A percentile compares a stretch with the other conserved stretches of the same genome.
Conservation (phyloP, 805 yeast genomes). For the Candida sanyiensis region DNA sequence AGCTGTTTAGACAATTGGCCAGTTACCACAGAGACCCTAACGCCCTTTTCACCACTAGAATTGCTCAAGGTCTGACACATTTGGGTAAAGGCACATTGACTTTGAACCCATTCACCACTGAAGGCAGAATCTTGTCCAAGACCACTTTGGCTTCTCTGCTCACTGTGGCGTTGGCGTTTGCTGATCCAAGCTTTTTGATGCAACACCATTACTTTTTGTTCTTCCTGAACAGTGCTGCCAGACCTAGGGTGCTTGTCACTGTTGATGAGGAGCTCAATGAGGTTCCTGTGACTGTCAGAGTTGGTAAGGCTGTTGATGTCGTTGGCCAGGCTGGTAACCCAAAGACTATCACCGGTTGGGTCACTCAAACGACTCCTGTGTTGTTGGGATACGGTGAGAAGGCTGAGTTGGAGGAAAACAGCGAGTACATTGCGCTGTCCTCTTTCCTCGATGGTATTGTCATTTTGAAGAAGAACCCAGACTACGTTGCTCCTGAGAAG, state of each 20-base stretch:
- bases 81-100: constrained; percentile 95
- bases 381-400: constrained; percentile 89
- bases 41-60: constrained; percentile 84
- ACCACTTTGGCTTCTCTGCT: constrained; percentile 86
- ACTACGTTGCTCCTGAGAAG: constrained; percentile 57
- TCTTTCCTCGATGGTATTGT: constrained; percentile 89
- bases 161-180: constrained; percentile 75
- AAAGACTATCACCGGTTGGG: constrained; percentile 99
- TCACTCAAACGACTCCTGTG: constrained; percentile 97
- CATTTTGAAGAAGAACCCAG: constrained; percentile 86
- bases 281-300: constrained; percentile 91
- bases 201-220: constrained; percentile 80
- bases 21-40: constrained; percentile 90
- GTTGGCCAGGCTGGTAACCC: constrained; percentile 99
- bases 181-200: constrained; percentile 83
- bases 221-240: constrained; percentile 80
- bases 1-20: constrained; percentile 89
- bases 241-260: constrained; percentile 89
- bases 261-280: constrained; percentile 79
- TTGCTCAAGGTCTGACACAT: constrained; percentile 92
- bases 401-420: constrained; percentile 88
- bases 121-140: constrained; percentile 79
- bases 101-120: constrained; percentile 82
- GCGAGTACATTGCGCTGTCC: constrained; percentile 81
- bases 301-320: constrained; percentile 97